Conservation (phyloP, 257 asterid species). For the Craterostigma plantagineum region DNA sequence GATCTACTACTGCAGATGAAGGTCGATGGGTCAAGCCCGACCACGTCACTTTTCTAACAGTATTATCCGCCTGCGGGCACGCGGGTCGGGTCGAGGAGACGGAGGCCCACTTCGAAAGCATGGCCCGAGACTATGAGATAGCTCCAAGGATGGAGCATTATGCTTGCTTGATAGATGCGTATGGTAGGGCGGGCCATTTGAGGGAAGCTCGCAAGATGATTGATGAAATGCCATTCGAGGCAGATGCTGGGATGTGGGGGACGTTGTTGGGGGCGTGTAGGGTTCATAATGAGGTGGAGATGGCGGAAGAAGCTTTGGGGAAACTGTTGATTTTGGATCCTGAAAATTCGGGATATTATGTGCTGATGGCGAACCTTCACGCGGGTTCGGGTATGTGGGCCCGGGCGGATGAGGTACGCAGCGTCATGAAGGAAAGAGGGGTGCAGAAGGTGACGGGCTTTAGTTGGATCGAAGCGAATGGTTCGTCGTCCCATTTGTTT, state of each 20-base stretch:
- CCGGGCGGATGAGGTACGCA: slow-evolving; percentile 40
- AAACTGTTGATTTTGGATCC: slow-evolving; percentile 55
- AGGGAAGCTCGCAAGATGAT: slow-evolving; percentile 35
- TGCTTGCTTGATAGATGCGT: slow-evolving; percentile 66
- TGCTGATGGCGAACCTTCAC: slow-evolving; percentile 57
- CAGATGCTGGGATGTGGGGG: slow-evolving; percentile 92
- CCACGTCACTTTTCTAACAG: slow-evolving; percentile 59
- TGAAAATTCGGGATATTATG: slow-evolving; percentile 71
- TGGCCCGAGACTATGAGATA: slow-evolving; percentile 35
- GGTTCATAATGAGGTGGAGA: slow-evolving; percentile 54
- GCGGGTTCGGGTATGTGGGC: slow-evolving; percentile 59
- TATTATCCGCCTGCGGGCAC: slow-evolving; percentile 72
- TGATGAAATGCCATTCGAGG: slow-evolving; percentile 44
- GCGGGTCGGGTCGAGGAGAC: slow-evolving; percentile 67
- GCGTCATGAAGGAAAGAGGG: slow-evolving; percentile 56
- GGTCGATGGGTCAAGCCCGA: slow-evolving; percentile 42
- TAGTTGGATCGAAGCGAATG: slow-evolving; percentile 72
- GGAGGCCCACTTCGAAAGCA: slow-evolving; percentile 27
- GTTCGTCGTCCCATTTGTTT: slow-evolving; percentile 45
- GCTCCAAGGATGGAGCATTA: slow-evolving; percentile 59
- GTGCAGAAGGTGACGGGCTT: slow-evolving; percentile 64
- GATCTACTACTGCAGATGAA: slow-evolving; percentile 36
- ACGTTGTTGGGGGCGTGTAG: slow-evolving; percentile 70
- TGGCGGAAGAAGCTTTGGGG: slow-evolving; percentile 63
- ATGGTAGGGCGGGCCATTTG: slow-evolving; percentile 55